Evolutionary conservation across 2,329 filamentous ascomycete genomes (phyloP).

Genomic region (Periglandula ipomoeae): DNA sequence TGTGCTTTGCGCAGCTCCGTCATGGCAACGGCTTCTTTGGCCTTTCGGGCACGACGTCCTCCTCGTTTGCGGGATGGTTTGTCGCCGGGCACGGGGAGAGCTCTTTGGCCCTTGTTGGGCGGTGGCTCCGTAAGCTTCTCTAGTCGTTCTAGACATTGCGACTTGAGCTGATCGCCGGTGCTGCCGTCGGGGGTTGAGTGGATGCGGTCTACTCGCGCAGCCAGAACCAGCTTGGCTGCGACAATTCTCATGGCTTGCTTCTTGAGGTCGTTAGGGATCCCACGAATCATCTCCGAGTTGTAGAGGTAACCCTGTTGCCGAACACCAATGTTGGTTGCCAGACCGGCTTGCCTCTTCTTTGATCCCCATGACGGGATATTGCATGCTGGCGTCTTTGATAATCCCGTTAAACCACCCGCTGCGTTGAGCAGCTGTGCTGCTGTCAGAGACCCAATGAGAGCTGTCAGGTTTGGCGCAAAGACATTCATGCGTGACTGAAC

Average conservation of each 20-base stretch:
- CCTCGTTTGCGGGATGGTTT: constrained; percentile 90
- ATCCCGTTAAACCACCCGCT: constrained; percentile 75
- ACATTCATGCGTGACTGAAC: constrained; percentile 95
- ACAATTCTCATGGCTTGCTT: constrained; percentile 93
- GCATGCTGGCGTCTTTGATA: constrained; percentile 88
- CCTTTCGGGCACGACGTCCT: constrained; percentile 80
- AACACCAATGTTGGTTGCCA: constrained; percentile 87
- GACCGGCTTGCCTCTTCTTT: constrained; percentile 73
- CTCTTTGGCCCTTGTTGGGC: constrained; percentile 77
- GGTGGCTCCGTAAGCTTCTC: constrained; percentile 91
- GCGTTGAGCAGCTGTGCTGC: constrained; percentile 95
- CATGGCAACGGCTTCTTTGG: constrained; percentile 95
- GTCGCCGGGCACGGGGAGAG: constrained; percentile 86
- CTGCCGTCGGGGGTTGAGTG: constrained; percentile 75
- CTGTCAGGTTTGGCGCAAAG: constrained; percentile 89
- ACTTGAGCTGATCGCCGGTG: constrained; percentile 71
- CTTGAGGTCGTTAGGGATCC: constrained; percentile 78
- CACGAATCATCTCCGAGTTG: constrained; percentile 79
- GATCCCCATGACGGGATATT: constrained; percentile 87
- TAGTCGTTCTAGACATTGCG: constrained; percentile 73
- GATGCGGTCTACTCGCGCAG: constrained; percentile 79
- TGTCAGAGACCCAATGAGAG: constrained; percentile 82
- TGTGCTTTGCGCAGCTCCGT: constrained; percentile 93
- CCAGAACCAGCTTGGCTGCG: constrained; percentile 86
- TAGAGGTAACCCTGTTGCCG: constrained; percentile 91